These are phyloP conservation scores for Kentomonas sorsogonicus DNA, from an alignment of 208 protist genomes.

Conservation along the genomic window DNA sequence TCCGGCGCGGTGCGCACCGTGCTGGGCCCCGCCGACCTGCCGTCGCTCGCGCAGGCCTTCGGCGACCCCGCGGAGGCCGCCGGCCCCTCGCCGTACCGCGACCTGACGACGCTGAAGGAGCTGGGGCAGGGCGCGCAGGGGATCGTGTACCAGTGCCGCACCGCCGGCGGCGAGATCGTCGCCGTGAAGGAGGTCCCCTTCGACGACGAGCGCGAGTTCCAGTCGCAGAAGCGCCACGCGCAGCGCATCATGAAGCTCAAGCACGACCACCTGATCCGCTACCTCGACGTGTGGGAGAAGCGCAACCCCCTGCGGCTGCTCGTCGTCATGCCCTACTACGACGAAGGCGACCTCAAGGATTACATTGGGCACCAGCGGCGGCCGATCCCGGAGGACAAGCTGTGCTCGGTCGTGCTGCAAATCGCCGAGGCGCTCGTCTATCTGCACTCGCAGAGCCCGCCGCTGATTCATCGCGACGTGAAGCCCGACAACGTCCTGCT, in stretches of 20 bases:
- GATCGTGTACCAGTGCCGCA: conserved; percentile 73
- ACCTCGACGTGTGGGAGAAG: conserved; percentile 66
- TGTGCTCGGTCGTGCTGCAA: conserved; percentile 78
- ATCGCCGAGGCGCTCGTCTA: conserved; percentile 72
- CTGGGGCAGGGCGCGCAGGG: conserved; percentile 79
- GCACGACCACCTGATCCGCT: conserved; percentile 78
- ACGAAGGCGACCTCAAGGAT: conserved; percentile 59
- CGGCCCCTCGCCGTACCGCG: conserved; percentile 47
- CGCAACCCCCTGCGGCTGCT: conserved; percentile 43
- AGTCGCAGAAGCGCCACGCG: conserved; percentile 49
- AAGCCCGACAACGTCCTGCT: conserved; percentile 89
- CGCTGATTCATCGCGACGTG: conserved; percentile 82
- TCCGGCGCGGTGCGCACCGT: too few relatives aligned
- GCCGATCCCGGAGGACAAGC: conserved; percentile 54
- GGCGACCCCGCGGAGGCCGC: too few relatives aligned
- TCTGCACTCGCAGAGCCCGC: conserved; percentile 69
- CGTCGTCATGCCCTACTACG: conserved; percentile 85
- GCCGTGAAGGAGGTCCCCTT: conserved; percentile 82
- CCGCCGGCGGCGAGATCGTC: conserved; percentile 59
- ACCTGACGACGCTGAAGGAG: conserved; percentile 29
- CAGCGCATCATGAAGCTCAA: conserved; percentile 61
- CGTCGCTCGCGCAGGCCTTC: too few relatives aligned
- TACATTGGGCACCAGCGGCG: conserved; percentile 51
- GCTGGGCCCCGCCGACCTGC: too few relatives aligned
- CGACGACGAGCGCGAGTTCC: conserved; percentile 30